Percentiles rank a stretch among this genome's conserved stretches.
phyloP scores from a whole-genome alignment of 2,329 filamentous ascomycete genomes.

The Trichoderma cornu-damae region DNA sequence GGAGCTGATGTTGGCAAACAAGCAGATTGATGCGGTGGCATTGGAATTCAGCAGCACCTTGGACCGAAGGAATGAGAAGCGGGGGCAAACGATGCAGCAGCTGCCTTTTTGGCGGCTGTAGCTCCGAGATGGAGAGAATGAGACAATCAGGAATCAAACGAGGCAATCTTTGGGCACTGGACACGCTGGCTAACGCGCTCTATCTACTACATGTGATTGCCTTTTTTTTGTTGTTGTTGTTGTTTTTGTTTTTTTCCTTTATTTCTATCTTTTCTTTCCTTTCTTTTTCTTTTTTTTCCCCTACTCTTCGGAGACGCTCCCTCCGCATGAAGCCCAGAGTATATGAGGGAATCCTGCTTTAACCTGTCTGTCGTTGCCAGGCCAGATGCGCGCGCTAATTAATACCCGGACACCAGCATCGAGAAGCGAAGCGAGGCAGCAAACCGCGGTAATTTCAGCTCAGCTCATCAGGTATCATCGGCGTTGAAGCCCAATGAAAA shows the following conservation, averaged over 20 bases:
- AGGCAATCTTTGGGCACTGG: neutral
- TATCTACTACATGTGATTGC: neutral
- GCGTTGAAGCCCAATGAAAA: constrained; percentile 1
- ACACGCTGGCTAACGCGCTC: neutral
- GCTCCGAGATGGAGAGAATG: neutral
- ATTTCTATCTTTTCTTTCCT: no score
- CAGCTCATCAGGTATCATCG: neutral
- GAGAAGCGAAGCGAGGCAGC: neutral
- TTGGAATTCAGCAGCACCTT: neutral
- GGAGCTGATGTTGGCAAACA: neutral
- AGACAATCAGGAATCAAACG: neutral
- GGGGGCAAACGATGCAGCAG: neutral
- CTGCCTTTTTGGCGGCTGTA: neutral
- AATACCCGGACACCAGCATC: neutral
- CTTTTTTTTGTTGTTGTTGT: no score
- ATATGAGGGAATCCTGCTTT: neutral
- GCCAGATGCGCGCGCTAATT: neutral
- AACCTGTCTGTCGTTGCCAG: neutral
- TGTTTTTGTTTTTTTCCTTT: no score
- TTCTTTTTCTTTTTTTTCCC: neutral
- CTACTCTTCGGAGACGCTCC: neutral
- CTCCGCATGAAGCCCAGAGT: neutral
- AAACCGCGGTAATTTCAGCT: neutral
- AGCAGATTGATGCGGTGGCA: neutral
- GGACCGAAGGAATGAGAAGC: neutral